Conservation (phyloP, 2,329 filamentous ascomycete species). For the Aspergillus sp. region DNA sequence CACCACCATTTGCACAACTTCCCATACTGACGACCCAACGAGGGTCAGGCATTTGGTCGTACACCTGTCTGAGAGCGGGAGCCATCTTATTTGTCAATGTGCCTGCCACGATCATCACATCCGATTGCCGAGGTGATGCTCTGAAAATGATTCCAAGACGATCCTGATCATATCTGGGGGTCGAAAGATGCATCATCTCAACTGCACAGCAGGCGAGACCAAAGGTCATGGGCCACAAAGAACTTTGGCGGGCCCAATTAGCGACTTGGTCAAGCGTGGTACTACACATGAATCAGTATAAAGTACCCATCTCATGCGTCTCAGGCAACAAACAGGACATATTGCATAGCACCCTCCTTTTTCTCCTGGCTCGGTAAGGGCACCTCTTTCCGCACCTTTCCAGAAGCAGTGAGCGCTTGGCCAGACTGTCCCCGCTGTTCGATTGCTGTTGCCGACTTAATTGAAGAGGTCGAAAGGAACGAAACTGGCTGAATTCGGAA, state of each 20-base stretch:
- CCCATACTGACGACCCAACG: constrained; percentile 88
- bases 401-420: constrained; percentile 42
- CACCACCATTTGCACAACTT: constrained; percentile 80
- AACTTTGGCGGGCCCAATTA: constrained; percentile 87
- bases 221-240: constrained; percentile 90
- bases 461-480: constrained; percentile 46
- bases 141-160: constrained; percentile 88
- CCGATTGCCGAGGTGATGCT: constrained; percentile 81
- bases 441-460: constrained; percentile 46
- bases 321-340: constrained; percentile 46
- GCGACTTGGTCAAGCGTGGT: constrained; percentile 67
- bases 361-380: constrained; percentile 53
- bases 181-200: constrained; percentile 93
- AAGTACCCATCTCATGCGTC: background rate
- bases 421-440: constrained; percentile 37
- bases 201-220: constrained; percentile 87
- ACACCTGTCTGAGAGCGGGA: constrained; percentile 82
- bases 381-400: constrained; percentile 50
- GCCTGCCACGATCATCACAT: constrained; percentile 92
- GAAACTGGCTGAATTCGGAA: constrained; percentile 40
- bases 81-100: constrained; percentile 97
- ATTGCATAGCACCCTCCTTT: constrained; percentile 55
- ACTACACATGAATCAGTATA: constrained; percentile 23
- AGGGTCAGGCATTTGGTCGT: constrained; percentile 95
- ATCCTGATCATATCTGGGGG: constrained; percentile 87